Base-by-base conservation (phyloP, 2,329 filamentous ascomycete species). In the Sclerotiophoma versabilis region DNA sequence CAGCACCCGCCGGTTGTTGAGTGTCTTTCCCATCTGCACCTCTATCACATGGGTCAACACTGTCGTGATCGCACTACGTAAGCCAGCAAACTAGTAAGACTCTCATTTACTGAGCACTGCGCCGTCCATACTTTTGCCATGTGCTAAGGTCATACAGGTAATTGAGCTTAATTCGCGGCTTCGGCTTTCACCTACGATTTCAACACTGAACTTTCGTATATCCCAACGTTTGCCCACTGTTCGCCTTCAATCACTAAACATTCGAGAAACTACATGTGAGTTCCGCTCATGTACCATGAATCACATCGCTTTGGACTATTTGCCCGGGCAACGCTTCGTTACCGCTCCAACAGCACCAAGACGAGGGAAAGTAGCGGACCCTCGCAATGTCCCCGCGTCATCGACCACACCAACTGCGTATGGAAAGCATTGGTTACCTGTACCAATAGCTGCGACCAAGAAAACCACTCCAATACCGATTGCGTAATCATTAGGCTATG, bases 1-100 rank as follows among this genome's bases (percentile, higher is more conserved):
- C 58, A 60, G 44, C 45, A 29, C 30, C 45, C 37, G 27, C 57
- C 41, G 30, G 22, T 50, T 25, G 23, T 50, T 36, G 20, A 44
- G 37, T 32, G 30, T 34, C 49, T 39, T 43, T 29, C 43, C 22
- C 30, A 27, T 44, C 33, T 23, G 20, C 9, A 19, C 7, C 4
- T 39, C 20, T 26, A 20, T 37, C 8, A 34, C 49, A 36, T 20
- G 12, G 29, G 29, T 22, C 19, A 12, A 11, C 8, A 14, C 19
- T 23, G 20, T 30, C 19, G n/a, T n/a, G 12, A 20, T 22, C 19
- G 6, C n/a, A n/a, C 15, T 25, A 29, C 22, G 19, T 22, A 22
- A 37, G 33, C 34, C 11, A 38, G 12, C 4, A 15, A n/a, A 11
- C 17, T n/a, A 43, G 38, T 37, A 12, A 14, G 25, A 20, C 12